A percentile compares a stretch with the other conserved stretches of the same genome.
phyloP scores from a whole-genome alignment of 139 green algal genomes.

The Tetratostichococcus sp. region DNA sequence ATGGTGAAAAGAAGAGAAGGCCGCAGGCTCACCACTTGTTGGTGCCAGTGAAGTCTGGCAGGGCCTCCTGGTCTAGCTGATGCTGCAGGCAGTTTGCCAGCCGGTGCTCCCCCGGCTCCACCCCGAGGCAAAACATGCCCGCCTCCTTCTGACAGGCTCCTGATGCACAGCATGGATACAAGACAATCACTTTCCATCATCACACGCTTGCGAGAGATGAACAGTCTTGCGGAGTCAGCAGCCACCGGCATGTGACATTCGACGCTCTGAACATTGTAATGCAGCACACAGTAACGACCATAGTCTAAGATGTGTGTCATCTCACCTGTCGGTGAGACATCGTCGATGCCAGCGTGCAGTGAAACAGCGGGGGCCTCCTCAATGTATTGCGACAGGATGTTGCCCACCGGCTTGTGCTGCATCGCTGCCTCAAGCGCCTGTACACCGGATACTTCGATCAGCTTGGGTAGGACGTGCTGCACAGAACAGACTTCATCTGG shows the following conservation, averaged over 20 bases:
- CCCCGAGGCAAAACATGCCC: conserved; percentile 50
- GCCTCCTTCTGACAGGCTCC: conserved; percentile 64
- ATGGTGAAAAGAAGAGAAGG: no score
- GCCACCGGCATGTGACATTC: no score
- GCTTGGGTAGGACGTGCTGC: no score
- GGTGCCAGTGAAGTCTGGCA: conserved; percentile 3
- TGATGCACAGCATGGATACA: conserved; percentile 12
- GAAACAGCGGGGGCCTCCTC: conserved; percentile 20
- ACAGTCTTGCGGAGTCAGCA: no score
- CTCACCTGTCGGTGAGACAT: conserved; percentile 29
- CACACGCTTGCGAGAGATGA: no score
- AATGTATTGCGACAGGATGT: conserved; percentile 7
- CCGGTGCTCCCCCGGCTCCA: conserved; percentile 47
- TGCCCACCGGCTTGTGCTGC: not conserved
- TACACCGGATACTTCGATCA: no score
- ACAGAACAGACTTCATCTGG: no score
- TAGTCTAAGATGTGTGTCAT: no score
- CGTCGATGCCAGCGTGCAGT: conserved; percentile 22
- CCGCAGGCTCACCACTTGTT: not conserved
- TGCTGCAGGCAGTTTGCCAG: conserved; percentile 64
- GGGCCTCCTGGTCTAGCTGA: conserved; percentile 35
- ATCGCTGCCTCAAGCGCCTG: not conserved
- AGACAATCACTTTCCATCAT: not conserved
- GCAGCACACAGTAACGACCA: no score
- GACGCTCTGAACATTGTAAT: no score